Base-by-base conservation (phyloP, 1,284 basidiomycete species). In the Phaffia rhodozyma region DNA sequence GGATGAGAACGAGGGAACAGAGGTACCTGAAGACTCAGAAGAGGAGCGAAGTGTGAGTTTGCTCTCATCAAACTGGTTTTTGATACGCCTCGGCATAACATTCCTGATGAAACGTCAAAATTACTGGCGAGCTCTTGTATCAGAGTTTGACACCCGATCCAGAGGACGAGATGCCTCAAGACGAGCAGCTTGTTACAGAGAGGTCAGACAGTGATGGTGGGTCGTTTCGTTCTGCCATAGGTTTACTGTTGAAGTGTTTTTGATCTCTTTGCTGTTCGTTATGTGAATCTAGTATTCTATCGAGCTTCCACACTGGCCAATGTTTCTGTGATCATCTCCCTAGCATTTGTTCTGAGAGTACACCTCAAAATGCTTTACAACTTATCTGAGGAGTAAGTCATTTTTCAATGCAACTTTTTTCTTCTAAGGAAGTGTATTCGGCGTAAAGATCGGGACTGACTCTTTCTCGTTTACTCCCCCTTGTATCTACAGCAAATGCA, bases 301-400 rank as follows among this genome's bases (percentile, higher is more conserved):
- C 48, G 66, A 0, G 72, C 72, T 1, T 60, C 61, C 11, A 67
- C 65, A 1, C 66, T 78, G 27, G 73, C 72, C 30, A 72, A 77
- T 43, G 75, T 77, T 29, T 88, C 87, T 23, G 80, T 91, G 27
- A 80, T 89, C 50, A 80, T 91, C 27, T 84, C 84, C 23, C 82
- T 94, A 70, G 83, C 88, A 55, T 84, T 96, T 79, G 75, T 91
- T 48, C 79, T 94, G 50, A 92, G 92, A 71, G 81, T 86, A 20
- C 82, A 93, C 73, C 78, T 97, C 61, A 89, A 96, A 72, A 74
- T 75, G 0, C 69, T 89, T 29, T 97, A 94, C 73, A 83, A 84
- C 2, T 74, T 96, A 53, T 86, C 88, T 1, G 90, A 93, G 78
- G 89, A 91, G 89, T 93, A 72, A 68, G 86, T 72, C 9, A 20